These are phyloP conservation scores for Fomitopsis serialis DNA, from an alignment of 768 basidiomycete species.

Conservation along the genomic window DNA sequence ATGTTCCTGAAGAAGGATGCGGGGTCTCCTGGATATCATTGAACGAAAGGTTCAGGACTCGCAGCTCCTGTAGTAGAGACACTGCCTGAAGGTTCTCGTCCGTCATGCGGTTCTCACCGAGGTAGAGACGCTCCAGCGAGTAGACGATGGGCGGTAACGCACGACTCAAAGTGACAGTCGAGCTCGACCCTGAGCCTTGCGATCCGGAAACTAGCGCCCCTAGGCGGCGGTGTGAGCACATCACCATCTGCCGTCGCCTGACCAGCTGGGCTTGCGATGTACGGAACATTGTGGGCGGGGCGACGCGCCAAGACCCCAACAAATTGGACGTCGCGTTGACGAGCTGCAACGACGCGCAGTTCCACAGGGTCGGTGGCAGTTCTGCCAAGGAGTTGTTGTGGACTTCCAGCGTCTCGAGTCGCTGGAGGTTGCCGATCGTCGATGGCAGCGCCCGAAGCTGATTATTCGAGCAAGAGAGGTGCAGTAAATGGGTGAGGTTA, in stretches of 20 bases:
- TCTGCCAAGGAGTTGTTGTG: slow-evolving; percentile 87
- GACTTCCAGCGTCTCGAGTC: slow-evolving; percentile 72
- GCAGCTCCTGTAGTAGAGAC: slow-evolving; percentile 70
- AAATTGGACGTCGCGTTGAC: slow-evolving; percentile 91
- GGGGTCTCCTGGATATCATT: slow-evolving; percentile 93
- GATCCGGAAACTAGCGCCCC: slow-evolving; percentile 22
- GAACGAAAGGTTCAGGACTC: slow-evolving; percentile 87
- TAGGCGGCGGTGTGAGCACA: background rate
- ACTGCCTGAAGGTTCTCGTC: slow-evolving; percentile 76
- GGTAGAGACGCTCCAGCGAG: slow-evolving; percentile 72
- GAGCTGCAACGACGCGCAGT: slow-evolving; percentile 61
- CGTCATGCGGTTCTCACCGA: slow-evolving; percentile 85
- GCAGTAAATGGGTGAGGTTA: slow-evolving; percentile 61
- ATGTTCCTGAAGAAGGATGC: slow-evolving; percentile 69
- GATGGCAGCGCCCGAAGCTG: slow-evolving; percentile 70
- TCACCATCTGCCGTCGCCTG: background rate
- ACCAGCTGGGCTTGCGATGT: background rate
- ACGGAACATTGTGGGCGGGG: slow-evolving; percentile 32
- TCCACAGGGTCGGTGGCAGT: slow-evolving; percentile 77
- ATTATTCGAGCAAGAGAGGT: slow-evolving; percentile 89
- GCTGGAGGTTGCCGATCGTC: slow-evolving; percentile 70
- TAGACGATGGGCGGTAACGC: slow-evolving; percentile 55
- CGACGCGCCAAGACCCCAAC: slow-evolving; percentile 66
- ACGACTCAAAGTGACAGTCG: slow-evolving; percentile 17
- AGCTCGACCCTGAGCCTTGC: slow-evolving; percentile 38